Base-by-base conservation (phyloP, 306 rosid genomes). In the Gastrolobium villosum region DNA sequence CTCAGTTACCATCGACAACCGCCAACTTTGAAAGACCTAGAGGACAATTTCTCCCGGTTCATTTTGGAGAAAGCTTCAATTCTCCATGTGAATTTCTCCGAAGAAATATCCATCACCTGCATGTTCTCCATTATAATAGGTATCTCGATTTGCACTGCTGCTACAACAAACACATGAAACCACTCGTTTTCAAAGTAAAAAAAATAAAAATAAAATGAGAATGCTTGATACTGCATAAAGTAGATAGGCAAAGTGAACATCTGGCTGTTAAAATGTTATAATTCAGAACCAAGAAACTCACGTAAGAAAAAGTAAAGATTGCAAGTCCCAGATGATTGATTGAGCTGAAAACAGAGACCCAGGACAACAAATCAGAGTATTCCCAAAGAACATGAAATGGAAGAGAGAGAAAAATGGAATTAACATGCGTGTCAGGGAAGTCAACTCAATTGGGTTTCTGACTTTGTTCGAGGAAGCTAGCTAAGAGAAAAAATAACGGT, bases 11-110 rank as follows among this genome's bases (percentile, higher is more conserved):
- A 80, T 72, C 61, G 37, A 41, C 32, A 26, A 15, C 79, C 83
- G 0, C 50, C 73, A 2, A 80, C 0, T 15, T 64, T 60, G 37
- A 80, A 64, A 54, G 60, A 13, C 20, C 53, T 49, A 6, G 74
- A 80, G 52, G 28, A 43, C 2, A 62, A 10, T 10, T 53, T 39
- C 2, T 53, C 11, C 20, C 7, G 2, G 2, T 41, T 44, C 54
- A 79, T 11, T 54, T 72, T 55, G 11, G 74, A 79, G 35, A 79
- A 79, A 52, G 15, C 70, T 72, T 80, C 79, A 72, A 80, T 3
- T 32, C 53, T 63, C 79, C 79, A 63, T 8, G 74, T 52, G 15
- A 72, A 72, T 30, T 52, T 80, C 66, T 80, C 84, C 41, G 43
- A 53, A 2, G 36, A 20, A 30, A 13, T 40, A 26, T 28, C 43